Conservation (phyloP, 179 eudicot genomes). For the Vitellaria paradoxa region DNA sequence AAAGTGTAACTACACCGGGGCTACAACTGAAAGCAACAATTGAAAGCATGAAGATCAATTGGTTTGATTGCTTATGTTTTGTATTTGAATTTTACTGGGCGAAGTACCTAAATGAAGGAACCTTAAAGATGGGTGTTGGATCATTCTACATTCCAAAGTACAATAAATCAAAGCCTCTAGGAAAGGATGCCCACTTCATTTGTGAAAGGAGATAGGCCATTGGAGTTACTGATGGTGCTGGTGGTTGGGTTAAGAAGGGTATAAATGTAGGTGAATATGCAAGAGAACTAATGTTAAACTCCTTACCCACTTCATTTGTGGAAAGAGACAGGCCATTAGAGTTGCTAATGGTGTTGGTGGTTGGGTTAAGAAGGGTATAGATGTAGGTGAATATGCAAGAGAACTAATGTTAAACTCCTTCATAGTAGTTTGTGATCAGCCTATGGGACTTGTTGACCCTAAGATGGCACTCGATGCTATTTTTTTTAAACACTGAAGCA, state of each 20-base stretch:
- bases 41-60: too few species aligned
- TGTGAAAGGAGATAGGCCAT: conserved; percentile 17
- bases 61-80: too few species aligned
- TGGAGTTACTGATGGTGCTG: conserved; percentile 39
- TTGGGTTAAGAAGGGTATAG: conserved; percentile 25
- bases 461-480: conserved; percentile 11
- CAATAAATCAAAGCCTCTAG: not conserved
- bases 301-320: conserved; percentile 23
- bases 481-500: conserved; percentile 13
- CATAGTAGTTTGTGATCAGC: not conserved
- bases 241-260: conserved; percentile 28
- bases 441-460: conserved; percentile 15
- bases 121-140: not conserved
- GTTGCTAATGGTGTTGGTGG: conserved; percentile 44
- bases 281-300: too few species aligned
- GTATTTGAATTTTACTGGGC: not conserved
- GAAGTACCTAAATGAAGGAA: not conserved
- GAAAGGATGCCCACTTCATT: conserved; percentile 25
- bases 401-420: conserved; percentile 26
- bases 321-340: conserved; percentile 18
- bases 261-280: conserved; percentile 37
- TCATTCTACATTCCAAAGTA: conserved; percentile 1
- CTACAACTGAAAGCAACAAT: too few species aligned
- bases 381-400: conserved; percentile 35
- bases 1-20: too few species aligned